These are phyloP conservation scores for Nicotiana tabacum DNA, from an alignment of 257 asterid genomes.

Conservation along the genomic window DNA sequence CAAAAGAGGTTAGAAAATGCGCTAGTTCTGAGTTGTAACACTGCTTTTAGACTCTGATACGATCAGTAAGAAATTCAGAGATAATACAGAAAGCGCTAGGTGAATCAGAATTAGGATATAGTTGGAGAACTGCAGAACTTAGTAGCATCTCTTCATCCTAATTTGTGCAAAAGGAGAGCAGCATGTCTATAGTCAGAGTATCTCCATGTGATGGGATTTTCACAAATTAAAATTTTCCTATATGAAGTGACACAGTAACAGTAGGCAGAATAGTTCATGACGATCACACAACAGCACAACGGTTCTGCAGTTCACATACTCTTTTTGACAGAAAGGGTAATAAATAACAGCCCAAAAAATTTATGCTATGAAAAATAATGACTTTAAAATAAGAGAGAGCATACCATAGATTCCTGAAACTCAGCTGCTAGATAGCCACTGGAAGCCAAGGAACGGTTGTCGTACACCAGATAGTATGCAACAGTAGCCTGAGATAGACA, in stretches of 20 bases:
- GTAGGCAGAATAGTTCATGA: background rate
- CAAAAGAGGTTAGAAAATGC: background rate
- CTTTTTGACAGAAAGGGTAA: background rate
- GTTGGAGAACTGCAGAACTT: background rate
- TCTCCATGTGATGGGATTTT: background rate
- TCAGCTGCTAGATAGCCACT: constrained; percentile 80
- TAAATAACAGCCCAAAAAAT: background rate
- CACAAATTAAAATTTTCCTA: background rate
- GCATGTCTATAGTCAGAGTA: background rate
- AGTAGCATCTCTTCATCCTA: background rate
- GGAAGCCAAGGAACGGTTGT: constrained; percentile 60
- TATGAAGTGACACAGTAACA: background rate
- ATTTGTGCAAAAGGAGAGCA: background rate
- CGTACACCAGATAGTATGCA: constrained; percentile 78
- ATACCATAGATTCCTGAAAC: constrained; percentile 75
- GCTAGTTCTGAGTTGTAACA: background rate
- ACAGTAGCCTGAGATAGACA: constrained; percentile 68
- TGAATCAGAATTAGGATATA: background rate
- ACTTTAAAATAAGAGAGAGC: background rate
- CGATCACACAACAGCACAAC: background rate
- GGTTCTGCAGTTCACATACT: background rate
- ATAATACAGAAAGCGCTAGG: background rate
- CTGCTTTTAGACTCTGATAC: background rate
- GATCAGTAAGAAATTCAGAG: background rate
- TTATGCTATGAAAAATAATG: background rate